A percentile compares a stretch with the other conserved stretches of the same genome.
These are phyloP conservation scores for Sclerotinia nivalis DNA, from an alignment of 2,329 filamentous ascomycete genomes.

Conservation along the genomic window DNA sequence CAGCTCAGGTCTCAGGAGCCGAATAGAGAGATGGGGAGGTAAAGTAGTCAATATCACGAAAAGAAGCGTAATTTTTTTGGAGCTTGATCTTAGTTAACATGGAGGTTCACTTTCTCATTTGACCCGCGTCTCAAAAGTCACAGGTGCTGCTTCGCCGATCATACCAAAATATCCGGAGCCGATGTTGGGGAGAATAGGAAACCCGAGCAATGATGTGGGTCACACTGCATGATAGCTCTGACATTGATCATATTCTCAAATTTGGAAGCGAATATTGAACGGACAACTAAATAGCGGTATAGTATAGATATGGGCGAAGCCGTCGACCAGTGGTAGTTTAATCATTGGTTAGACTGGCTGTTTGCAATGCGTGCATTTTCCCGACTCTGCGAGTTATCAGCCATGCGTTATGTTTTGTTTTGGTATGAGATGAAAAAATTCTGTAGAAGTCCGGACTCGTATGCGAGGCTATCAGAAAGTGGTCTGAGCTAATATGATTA, in stretches of 20 bases:
- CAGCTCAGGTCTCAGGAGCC: neutral
- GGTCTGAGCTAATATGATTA: neutral
- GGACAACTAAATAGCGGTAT: neutral
- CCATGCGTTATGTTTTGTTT: neutral
- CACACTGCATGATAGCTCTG: neutral
- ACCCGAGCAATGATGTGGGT: neutral
- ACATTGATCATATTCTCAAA: neutral
- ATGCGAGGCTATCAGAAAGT: neutral
- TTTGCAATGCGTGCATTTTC: neutral
- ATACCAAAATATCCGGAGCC: neutral
- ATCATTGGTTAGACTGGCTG: neutral
- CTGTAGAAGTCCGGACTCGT: neutral
- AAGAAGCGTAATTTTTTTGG: neutral
- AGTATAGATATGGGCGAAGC: neutral
- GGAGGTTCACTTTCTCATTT: neutral
- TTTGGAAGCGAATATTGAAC: neutral
- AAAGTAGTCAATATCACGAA: neutral
- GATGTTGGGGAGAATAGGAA: neutral
- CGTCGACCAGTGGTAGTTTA: neutral
- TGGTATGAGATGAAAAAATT: neutral
- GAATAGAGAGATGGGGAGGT: neutral
- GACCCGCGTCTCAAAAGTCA: neutral
- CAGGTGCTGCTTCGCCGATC: neutral
- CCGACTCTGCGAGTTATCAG: neutral
- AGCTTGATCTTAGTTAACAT: neutral